These are phyloP conservation scores for Emiliania huxleyi DNA, from an alignment of 78 protist genomes.

Conservation along the genomic window DNA sequence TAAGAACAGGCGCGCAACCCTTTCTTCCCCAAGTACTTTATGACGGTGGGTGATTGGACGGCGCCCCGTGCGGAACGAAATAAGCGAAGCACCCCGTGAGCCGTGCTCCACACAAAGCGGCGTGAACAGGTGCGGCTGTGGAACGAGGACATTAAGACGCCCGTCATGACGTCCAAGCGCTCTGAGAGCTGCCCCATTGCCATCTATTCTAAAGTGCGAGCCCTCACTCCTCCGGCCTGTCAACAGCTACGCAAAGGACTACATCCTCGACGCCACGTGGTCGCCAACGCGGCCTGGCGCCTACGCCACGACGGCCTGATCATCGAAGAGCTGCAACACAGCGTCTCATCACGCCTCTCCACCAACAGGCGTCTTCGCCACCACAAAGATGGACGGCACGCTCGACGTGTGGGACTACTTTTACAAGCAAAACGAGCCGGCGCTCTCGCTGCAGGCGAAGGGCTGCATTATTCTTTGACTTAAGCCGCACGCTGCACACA, in stretches of 20 bases:
- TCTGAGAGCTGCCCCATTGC: too few species aligned
- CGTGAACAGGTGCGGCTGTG: conserved; percentile 63
- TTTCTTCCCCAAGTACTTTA: conserved; percentile 65
- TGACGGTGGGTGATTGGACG: conserved; percentile 86
- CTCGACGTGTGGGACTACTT: conserved; percentile 80
- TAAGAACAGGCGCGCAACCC: conserved; percentile 73
- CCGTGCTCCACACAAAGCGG: not conserved
- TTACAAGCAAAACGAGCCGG: conserved; percentile 65
- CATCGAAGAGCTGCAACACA: too few species aligned
- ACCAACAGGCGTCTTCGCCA: conserved; percentile 54
- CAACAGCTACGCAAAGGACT: conserved; percentile 54
- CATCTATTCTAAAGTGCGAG: too few species aligned
- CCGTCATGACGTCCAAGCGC: conserved; percentile 71
- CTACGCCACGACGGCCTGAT: too few species aligned
- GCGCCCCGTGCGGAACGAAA: not conserved
- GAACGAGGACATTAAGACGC: conserved; percentile 65
- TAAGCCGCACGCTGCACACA: too few species aligned
- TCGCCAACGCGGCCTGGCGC: conserved; percentile 67
- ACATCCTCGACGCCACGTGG: conserved; percentile 79
- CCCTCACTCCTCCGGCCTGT: too few species aligned
- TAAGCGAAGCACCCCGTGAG: too few species aligned
- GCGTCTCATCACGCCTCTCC: too few species aligned
- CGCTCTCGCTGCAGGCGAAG: conserved; percentile 60
- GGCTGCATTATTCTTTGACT: too few species aligned
- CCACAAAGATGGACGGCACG: conserved; percentile 75